phyloP scores from a whole-genome alignment of 495 filamentous ascomycete species.

The Hyphodiscus hymeniophilus region DNA sequence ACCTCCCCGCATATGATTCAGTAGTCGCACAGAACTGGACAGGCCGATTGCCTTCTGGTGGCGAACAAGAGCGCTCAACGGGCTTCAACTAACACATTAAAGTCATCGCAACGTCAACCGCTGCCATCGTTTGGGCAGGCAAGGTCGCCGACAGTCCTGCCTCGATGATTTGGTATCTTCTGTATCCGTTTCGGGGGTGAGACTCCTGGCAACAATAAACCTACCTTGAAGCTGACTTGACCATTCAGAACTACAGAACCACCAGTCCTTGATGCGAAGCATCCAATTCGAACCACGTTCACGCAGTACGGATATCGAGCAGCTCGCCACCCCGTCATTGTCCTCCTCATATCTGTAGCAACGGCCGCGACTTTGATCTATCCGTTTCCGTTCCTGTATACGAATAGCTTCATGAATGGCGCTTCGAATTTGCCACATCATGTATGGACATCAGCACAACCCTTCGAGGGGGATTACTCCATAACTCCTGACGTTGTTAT shows the following conservation, averaged over 20 bases:
- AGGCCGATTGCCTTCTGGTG: too few relatives aligned
- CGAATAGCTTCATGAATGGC: constrained; percentile 49
- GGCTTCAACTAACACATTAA: not conserved
- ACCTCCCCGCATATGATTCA: too few relatives aligned
- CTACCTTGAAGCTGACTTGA: not conserved
- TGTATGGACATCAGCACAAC: constrained; percentile 67
- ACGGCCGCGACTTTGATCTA: constrained; percentile 55
- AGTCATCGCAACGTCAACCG: not conserved
- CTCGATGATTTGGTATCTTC: constrained; percentile 22
- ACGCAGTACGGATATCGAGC: constrained; percentile 53
- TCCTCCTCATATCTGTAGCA: constrained; percentile 55
- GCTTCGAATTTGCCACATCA: constrained; percentile 58
- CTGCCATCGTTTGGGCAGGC: not conserved
- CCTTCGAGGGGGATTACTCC: constrained; percentile 32
- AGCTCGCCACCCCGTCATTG: constrained; percentile 57
- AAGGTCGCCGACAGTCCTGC: constrained; percentile 10
- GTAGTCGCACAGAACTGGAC: too few relatives aligned
- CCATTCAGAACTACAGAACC: constrained; percentile 48
- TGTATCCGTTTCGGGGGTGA: constrained; percentile 35
- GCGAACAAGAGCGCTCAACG: not conserved
- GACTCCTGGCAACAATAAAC: constrained; percentile 32
- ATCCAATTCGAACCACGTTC: constrained; percentile 53
- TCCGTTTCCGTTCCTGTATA: constrained; percentile 59
- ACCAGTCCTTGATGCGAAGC: constrained; percentile 47
- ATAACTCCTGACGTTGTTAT: constrained; percentile 45